Base-by-base conservation (phyloP, 441 rosid species). In the Breynia disticha region DNA sequence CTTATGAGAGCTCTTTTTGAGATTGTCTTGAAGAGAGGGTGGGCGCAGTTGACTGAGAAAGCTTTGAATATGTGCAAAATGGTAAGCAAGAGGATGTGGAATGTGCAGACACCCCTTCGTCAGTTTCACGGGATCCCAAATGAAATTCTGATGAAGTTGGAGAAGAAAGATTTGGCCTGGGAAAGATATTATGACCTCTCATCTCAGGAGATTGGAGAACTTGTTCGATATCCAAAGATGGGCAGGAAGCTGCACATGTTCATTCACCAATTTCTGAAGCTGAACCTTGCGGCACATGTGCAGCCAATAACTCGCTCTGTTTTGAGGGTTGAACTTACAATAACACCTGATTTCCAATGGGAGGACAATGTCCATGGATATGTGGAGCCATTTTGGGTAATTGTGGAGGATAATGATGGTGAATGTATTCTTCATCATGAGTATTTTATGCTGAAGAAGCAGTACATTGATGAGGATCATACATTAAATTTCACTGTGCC, bases 1-100 rank as follows among this genome's bases (percentile, higher is more conserved):
- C 95, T 88, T 74, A 11, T 89, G 57, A 82, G 96, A 73, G 87
- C 98, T 46, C 95, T 83, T 43, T 93, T 84, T 65, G 96, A 89
- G 77, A 89, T 93, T 61, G 83, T 83, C 58, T 65, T 93, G 74
- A 93, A 86, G 77, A 73, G 90, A 43, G 96, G 98, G 38, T 93
- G 98, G 97, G 90, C 95, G 15, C 97, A 81, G 66, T 55, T 93
- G 59, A 74, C 97, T 43, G 97, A 93, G 78, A 93, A 84, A 67
- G 97, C 95, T 60, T 59, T 93, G 67, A 88, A 82, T 65, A 68
- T 93, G 73, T 81, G 95, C 66, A 88, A 93, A 66, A 88, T 88
- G 95, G 78, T 93, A 54, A 79, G 72, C 60, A 93, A 76, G 85
- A 78, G 97, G 68, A 93, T 88, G 95, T 88, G 98, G 98, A 84